Base-by-base conservation (phyloP, 495 filamentous ascomycete genomes). In the Pseudevernia furfuracea region DNA sequence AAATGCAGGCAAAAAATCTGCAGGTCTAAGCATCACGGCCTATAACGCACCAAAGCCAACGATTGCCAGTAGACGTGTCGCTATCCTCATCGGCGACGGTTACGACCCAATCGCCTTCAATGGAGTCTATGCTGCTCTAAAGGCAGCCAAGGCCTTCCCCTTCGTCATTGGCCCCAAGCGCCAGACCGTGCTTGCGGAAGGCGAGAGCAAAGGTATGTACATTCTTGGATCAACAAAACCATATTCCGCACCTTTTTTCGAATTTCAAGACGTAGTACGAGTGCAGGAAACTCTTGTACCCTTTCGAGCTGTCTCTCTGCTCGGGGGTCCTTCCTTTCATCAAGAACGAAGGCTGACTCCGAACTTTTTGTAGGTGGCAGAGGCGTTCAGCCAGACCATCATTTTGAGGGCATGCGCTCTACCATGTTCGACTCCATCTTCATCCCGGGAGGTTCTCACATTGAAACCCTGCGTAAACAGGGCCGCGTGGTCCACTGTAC, bases 371-470 rank as follows among this genome's bases (percentile, higher is more conserved):
- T 21, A 44, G 41, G 41, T 12, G 76, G 78, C 66, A 77, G 82
- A 56, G 86, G 83, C 21, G 77, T 89, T 1, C 75, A 80, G 37
- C 85, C 92, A 0, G 88, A 94, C 66, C 90, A 96, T 70, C 88
- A 92, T 70, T 83, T 94, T 64, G 85, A 90, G 59, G 90, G 88
- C 7, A 84, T 88, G 84, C 87, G 91, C 44, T 90, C 86, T 6
- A 96, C 90, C 6, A 83, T 96, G 76, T 93, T 96, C 67, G 92
- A 96, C 71, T 85, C 90, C 1, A 71, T 91, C 37, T 92, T 91
- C 71, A 78, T 96, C 25, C 89, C 90, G 23, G 89, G 90, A 23
- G 91, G 90, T 0, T 78, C 80, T 1, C 79, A 90, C 61, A 80
- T 88, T 25, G 70, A 74, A 56, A 79, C 80, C 2, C 80, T 96